These are phyloP conservation scores for Lepidium didymum DNA, from an alignment of 345 rosid genomes.

Conservation along the genomic window DNA sequence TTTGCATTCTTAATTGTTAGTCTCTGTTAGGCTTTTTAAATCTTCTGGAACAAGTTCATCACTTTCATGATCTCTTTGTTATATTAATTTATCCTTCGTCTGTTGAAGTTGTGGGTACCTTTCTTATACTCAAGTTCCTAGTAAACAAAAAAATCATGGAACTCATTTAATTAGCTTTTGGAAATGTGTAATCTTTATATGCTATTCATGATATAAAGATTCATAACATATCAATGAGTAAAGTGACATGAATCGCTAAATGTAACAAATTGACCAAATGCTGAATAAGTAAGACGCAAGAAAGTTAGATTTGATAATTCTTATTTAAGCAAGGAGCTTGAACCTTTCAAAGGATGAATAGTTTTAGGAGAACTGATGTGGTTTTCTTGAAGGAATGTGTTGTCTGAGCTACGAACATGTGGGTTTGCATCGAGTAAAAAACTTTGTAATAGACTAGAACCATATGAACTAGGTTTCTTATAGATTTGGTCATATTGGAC, in stretches of 20 bases:
- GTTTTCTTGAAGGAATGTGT: not conserved
- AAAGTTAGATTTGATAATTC: not conserved
- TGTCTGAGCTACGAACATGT: not conserved
- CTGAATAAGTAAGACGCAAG: not conserved
- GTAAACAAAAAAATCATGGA: not conserved
- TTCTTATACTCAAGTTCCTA: not conserved
- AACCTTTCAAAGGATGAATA: not conserved
- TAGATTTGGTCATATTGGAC: not conserved
- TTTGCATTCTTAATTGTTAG: not conserved
- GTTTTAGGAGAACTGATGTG: not conserved
- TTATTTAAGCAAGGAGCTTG: not conserved
- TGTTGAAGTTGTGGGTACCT: not conserved
- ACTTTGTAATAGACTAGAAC: not conserved
- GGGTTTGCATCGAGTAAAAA: not conserved
- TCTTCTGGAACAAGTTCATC: not conserved
- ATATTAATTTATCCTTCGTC: not conserved
- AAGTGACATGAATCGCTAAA: not conserved
- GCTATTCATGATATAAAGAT: not conserved
- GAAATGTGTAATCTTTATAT: not conserved
- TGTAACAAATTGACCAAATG: not conserved
- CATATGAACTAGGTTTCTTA: not conserved
- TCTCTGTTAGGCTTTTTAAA: not conserved
- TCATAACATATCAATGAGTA: not conserved
- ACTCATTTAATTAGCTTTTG: not conserved
- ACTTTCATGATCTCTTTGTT: not conserved